Percentiles rank a stretch among this genome's conserved stretches.
Evolutionary conservation across 2,329 filamentous ascomycete species (phyloP).

Genomic region (Fusarium mexicanum): DNA sequence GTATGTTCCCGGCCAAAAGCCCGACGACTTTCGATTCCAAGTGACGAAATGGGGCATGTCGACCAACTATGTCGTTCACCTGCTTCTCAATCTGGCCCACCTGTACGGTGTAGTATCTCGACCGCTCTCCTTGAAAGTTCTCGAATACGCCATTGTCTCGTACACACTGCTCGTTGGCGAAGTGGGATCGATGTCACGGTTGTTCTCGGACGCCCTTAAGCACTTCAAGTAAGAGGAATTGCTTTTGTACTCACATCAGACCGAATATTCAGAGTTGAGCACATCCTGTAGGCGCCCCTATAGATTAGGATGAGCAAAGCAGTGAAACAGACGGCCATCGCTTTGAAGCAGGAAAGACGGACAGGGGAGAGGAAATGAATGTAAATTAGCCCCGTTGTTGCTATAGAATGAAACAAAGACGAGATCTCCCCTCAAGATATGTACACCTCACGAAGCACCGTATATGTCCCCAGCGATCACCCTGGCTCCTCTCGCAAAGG

Average conservation of each 20-base stretch:
- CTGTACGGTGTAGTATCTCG: not conserved
- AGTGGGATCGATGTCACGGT: not conserved
- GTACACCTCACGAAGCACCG: too few relatives aligned
- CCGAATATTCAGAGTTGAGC: not conserved
- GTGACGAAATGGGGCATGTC: slow-evolving; percentile 3
- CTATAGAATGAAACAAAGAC: not conserved
- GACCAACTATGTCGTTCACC: not conserved
- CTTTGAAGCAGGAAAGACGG: too few relatives aligned
- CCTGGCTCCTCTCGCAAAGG: not conserved
- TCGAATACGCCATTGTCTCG: not conserved
- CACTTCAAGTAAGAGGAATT: not conserved
- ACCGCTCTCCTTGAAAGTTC: not conserved
- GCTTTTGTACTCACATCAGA: too few relatives aligned
- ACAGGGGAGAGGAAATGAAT: not conserved
- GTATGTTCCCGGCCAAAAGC: not conserved
- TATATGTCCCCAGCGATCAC: not conserved
- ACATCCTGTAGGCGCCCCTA: too few relatives aligned
- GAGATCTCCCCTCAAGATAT: too few relatives aligned
- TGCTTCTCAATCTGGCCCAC: not conserved
- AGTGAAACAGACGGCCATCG: not conserved
- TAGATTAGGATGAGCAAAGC: too few relatives aligned
- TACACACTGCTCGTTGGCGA: slow-evolving; percentile 10
- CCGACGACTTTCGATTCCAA: not conserved
- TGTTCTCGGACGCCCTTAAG: not conserved
- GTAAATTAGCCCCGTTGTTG: not conserved